phyloP scores from a whole-genome alignment of 345 rosid species.

The Melaleuca quinquenervia region DNA sequence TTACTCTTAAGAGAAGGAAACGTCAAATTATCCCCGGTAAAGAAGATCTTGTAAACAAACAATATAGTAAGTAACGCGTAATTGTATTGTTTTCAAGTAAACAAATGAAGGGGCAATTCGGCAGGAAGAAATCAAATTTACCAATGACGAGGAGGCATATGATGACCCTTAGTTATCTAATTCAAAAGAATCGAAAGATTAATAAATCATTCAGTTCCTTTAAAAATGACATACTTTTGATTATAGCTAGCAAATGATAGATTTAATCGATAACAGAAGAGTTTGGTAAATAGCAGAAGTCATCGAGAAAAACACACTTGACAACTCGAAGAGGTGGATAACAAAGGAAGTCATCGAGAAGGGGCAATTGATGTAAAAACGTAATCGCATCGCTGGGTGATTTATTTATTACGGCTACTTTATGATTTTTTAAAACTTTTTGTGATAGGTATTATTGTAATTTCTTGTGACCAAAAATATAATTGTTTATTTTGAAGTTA shows the following conservation, averaged over 20 bases:
- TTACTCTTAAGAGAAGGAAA: background rate
- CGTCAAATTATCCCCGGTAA: background rate
- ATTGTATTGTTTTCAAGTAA: background rate
- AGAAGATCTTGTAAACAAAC: background rate
- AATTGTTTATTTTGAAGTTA: background rate
- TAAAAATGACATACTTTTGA: background rate
- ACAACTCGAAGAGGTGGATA: background rate
- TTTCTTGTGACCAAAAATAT: background rate
- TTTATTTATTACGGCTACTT: background rate
- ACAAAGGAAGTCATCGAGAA: background rate
- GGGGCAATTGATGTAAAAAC: background rate
- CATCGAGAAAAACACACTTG: rapidly evolving
- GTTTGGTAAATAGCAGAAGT: background rate
- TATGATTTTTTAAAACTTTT: background rate
- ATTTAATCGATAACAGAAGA: background rate
- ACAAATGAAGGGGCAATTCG: background rate
- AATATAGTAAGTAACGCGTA: background rate
- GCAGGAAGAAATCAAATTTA: background rate
- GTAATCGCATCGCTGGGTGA: background rate
- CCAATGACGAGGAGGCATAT: background rate
- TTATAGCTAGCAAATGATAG: background rate
- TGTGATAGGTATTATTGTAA: background rate
- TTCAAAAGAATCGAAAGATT: background rate
- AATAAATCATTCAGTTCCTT: background rate
- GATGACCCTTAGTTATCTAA: background rate